Conservation (phyloP, 2,329 filamentous ascomycete genomes). For the Furcasterigmium furcatum region DNA sequence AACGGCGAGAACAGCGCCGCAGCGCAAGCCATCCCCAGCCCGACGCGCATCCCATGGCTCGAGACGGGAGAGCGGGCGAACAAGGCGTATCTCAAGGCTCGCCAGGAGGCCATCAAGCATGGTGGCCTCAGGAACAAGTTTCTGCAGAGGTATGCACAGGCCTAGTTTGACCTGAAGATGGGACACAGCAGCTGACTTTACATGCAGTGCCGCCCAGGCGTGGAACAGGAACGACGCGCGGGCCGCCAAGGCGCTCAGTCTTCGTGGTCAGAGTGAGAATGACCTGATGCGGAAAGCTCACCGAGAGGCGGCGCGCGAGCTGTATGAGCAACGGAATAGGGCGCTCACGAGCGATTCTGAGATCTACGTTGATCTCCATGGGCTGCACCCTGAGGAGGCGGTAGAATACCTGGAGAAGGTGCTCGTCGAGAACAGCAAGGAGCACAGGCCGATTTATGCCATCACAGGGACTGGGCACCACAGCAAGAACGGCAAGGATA, state of each 20-base stretch:
- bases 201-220: conserved; percentile 80
- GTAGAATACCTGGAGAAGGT: conserved; percentile 90
- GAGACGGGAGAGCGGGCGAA: conserved; percentile 91
- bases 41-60: conserved; percentile 93
- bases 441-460: conserved; percentile 79
- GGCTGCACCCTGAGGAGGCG: conserved; percentile 97
- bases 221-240: conserved; percentile 98
- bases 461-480: conserved; percentile 97
- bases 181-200: conserved; percentile 5
- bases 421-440: conserved; percentile 75
- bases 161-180: not conserved
- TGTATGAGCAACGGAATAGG: conserved; percentile 93
- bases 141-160: conserved; percentile 70
- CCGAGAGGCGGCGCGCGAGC: conserved; percentile 82
- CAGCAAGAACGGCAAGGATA: conserved; percentile 98
- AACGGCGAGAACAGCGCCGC: conserved; percentile 76
- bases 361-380: conserved; percentile 92
- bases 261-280: conserved; percentile 94
- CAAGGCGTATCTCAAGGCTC: conserved; percentile 90
- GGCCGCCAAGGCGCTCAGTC: conserved; percentile 89
- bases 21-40: conserved; percentile 79
- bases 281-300: conserved; percentile 97
- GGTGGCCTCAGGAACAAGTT: conserved; percentile 97
- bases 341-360: conserved; percentile 57
- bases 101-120: conserved; percentile 95